These are phyloP conservation scores for Citrullus amarus DNA, from an alignment of 306 rosid species.

Conservation along the genomic window DNA sequence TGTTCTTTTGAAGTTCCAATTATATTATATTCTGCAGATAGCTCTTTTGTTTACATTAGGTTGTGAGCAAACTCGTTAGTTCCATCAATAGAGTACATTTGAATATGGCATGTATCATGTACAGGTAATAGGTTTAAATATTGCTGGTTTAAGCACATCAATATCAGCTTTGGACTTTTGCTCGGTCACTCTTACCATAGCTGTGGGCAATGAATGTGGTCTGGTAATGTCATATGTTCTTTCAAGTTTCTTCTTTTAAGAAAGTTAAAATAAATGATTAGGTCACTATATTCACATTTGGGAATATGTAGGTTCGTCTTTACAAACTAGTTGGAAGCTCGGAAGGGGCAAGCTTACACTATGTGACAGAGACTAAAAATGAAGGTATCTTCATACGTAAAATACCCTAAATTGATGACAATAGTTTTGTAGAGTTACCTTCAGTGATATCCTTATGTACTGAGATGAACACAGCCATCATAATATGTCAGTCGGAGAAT, in stretches of 20 bases:
- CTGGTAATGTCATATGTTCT: constrained; percentile 32
- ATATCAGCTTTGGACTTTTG: constrained; percentile 70
- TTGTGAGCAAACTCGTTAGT: constrained; percentile 6
- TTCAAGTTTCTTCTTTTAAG: constrained; percentile 7
- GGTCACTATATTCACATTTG: constrained; percentile 18
- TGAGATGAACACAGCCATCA: neutral
- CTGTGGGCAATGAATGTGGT: constrained; percentile 62
- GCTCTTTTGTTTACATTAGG: constrained; percentile 6
- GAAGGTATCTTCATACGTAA: constrained; percentile 34
- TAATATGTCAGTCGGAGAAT: neutral
- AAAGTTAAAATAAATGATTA: constrained; percentile 13
- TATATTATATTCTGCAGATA: neutral
- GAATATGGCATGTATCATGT: constrained; percentile 18
- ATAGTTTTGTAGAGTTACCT: neutral
- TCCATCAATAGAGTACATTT: constrained; percentile 8
- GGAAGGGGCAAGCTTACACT: constrained; percentile 26
- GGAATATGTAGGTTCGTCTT: constrained; percentile 50
- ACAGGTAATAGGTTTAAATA: constrained; percentile 43
- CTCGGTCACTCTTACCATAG: constrained; percentile 38
- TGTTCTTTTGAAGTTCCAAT: neutral
- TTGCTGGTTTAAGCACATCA: constrained; percentile 27
- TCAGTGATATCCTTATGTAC: neutral
- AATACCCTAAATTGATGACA: neutral
- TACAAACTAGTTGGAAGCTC: constrained; percentile 40
- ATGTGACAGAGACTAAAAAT: constrained; percentile 46